Evolutionary conservation across 345 rosid species (phyloP).

Genomic region (Laguncularia racemosa): DNA sequence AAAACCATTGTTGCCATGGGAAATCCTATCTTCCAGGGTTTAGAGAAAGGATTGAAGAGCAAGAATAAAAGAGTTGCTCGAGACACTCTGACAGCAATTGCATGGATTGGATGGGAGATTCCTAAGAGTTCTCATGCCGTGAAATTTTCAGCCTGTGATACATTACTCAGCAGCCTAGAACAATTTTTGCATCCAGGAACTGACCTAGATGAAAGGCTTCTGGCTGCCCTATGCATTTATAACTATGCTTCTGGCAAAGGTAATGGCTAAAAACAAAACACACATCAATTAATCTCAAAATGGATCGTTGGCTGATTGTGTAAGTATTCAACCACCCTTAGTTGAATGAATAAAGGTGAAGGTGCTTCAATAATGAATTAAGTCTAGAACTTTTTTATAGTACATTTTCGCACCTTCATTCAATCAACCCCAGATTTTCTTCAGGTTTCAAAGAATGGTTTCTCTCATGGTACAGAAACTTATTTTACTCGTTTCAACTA

Average conservation of each 20-base stretch:
- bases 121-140: slow-evolving; percentile 43
- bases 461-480: too few species aligned
- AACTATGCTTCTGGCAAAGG: slow-evolving; percentile 89
- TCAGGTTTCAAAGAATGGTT: too few species aligned
- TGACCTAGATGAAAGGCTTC: slow-evolving; percentile 76
- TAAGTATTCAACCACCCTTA: too few species aligned
- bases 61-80: slow-evolving; percentile 47
- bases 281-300: too few species aligned
- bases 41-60: slow-evolving; percentile 60
- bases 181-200: slow-evolving; percentile 78
- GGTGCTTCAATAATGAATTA: too few species aligned
- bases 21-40: slow-evolving; percentile 42
- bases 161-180: slow-evolving; percentile 53
- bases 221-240: slow-evolving; percentile 80
- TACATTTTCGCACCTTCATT: too few species aligned
- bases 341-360: too few species aligned
- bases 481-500: too few species aligned
- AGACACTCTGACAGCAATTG: slow-evolving; percentile 47
- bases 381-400: too few species aligned
- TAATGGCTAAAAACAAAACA: slow-evolving; percentile 9
- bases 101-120: slow-evolving; percentile 83
- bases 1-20: slow-evolving; percentile 43
- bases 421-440: too few species aligned
- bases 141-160: slow-evolving; percentile 58
- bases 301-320: background rate